Percentiles rank a stretch among this genome's conserved stretches.
phyloP scores from a whole-genome alignment of 73 alveolate species.

The Tetrahymena elliotti region DNA sequence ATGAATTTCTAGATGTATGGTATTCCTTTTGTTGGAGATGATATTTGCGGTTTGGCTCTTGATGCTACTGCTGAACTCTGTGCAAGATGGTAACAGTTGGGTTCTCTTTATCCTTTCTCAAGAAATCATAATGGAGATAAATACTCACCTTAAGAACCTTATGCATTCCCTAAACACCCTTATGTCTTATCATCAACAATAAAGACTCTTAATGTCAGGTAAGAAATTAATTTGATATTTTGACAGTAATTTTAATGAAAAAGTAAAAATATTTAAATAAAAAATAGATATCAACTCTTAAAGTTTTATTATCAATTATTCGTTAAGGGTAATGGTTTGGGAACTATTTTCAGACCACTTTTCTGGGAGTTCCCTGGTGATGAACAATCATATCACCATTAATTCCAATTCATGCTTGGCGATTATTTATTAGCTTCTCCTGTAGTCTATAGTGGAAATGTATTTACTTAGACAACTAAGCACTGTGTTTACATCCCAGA shows the following conservation, averaged over 20 bases:
- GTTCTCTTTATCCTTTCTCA: constrained; percentile 75
- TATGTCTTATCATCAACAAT: constrained; percentile 7
- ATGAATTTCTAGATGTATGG: constrained; percentile 84
- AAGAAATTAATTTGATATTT: neutral
- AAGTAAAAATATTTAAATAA: neutral
- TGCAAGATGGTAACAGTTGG: constrained; percentile 80
- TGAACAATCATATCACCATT: constrained; percentile 32
- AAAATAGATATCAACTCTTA: constrained; percentile 56
- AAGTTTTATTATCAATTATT: constrained; percentile 73
- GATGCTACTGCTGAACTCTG: constrained; percentile 69
- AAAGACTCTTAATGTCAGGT: neutral
- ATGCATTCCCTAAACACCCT: constrained; percentile 35
- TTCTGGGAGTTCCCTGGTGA: constrained; percentile 62
- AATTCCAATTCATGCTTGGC: constrained; percentile 58
- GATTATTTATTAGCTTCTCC: constrained; percentile 57
- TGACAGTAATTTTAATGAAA: too few species aligned
- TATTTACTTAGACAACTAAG: neutral
- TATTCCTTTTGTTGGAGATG: constrained; percentile 86
- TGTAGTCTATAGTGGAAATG: constrained; percentile 39
- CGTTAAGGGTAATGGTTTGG: constrained; percentile 18
- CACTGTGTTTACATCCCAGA: neutral
- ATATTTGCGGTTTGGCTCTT: constrained; percentile 79
- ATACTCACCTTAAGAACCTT: constrained; percentile 78
- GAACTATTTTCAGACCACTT: constrained; percentile 55
- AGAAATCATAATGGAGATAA: constrained; percentile 66